Conservation (phyloP, 2,329 filamentous ascomycete species). For the Anthostomella pinea region DNA sequence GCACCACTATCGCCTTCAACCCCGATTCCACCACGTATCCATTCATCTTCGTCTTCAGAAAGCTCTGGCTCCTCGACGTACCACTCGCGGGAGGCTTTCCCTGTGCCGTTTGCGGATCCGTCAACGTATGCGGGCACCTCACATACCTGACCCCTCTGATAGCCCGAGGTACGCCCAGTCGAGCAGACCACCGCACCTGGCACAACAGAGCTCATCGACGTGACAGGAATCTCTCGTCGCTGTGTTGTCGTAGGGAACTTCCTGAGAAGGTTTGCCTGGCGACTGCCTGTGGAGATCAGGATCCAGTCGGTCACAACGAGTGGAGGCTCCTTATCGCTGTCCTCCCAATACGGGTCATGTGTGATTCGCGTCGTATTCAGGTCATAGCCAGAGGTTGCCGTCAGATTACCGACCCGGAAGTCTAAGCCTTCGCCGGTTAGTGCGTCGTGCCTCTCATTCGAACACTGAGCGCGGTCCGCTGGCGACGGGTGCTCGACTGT, state of each 20-base stretch:
- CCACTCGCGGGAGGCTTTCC: conserved; percentile 44
- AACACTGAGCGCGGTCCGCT: conserved; percentile 37
- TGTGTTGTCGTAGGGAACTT: conserved; percentile 37
- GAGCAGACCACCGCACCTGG: conserved; percentile 38
- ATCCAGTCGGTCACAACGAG: conserved; percentile 45
- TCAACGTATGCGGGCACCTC: conserved; percentile 43
- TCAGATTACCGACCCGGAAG: conserved; percentile 36
- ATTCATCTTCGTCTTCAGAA: conserved; percentile 39
- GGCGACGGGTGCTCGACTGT: conserved; percentile 41
- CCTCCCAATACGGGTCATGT: conserved; percentile 45
- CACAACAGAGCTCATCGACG: conserved; percentile 27
- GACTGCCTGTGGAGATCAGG: conserved; percentile 35
- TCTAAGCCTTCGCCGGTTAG: conserved; percentile 24
- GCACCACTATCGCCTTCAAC: conserved; percentile 45
- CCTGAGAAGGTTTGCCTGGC: conserved; percentile 40
- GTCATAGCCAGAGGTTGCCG: conserved; percentile 40
- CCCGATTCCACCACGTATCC: conserved; percentile 46
- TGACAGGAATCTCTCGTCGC: conserved; percentile 34
- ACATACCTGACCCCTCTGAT: conserved; percentile 40
- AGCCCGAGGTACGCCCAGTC: conserved; percentile 43
- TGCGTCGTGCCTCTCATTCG: conserved; percentile 36
- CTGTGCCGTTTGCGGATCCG: conserved; percentile 38
- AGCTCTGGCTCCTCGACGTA: conserved; percentile 41
- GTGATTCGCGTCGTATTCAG: conserved; percentile 42
- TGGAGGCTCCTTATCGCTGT: conserved; percentile 38